Evolutionary conservation across 208 protist genomes (phyloP).

Genomic region (Lotmaria passim): DNA sequence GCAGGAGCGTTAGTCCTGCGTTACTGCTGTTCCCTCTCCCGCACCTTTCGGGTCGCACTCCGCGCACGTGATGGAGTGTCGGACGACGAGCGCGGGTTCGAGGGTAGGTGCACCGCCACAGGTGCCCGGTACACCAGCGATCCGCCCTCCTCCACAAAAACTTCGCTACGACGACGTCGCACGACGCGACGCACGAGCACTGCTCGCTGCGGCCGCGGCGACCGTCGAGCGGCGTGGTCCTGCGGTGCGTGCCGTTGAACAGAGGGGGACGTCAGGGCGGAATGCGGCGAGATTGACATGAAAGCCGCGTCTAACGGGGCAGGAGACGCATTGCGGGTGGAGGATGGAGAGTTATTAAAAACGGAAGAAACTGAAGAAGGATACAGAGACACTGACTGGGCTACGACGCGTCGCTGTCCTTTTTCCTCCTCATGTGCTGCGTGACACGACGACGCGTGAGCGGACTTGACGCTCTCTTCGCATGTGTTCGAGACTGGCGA

Average conservation of each 20-base stretch:
- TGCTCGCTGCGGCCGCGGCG: slow-evolving; percentile 1
- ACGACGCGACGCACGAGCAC: slow-evolving; percentile 37
- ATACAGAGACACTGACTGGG: neutral
- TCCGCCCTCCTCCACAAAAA: slow-evolving; percentile 33
- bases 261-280: neutral
- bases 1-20: no score
- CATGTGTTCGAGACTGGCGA: no score
- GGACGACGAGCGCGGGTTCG: neutral
- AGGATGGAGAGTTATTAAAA: neutral
- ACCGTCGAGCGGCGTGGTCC: neutral
- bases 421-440: neutral
- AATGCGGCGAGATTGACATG: neutral
- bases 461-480: neutral
- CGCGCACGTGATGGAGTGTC: neutral
- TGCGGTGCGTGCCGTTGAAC: neutral
- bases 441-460: neutral
- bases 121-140: slow-evolving; percentile 21
- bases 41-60: neutral
- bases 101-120: slow-evolving; percentile 10
- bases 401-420: neutral
- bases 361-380: neutral
- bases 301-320: neutral
- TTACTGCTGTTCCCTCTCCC: neutral
- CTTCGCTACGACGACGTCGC: slow-evolving; percentile 34
- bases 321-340: neutral